Percentiles rank a stretch among this genome's conserved stretches.
These are phyloP conservation scores for Rubroboletus pulcherrimus DNA, from an alignment of 768 basidiomycete genomes.

Conservation along the genomic window DNA sequence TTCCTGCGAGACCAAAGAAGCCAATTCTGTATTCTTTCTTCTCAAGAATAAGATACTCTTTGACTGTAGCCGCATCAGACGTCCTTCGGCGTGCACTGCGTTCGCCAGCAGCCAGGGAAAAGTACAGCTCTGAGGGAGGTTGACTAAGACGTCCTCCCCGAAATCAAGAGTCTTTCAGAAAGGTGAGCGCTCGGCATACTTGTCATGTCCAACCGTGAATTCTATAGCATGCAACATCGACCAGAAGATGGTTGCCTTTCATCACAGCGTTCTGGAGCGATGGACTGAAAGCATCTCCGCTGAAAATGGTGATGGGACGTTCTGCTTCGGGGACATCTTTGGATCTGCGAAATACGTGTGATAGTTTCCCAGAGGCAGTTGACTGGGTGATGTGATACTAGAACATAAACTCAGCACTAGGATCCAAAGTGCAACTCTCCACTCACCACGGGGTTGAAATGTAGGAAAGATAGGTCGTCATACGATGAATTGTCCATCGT, in stretches of 20 bases:
- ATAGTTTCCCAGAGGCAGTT: slow-evolving; percentile 1
- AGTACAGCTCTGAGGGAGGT: slow-evolving; percentile 3
- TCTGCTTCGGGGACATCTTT: slow-evolving; percentile 2
- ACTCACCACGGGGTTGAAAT: slow-evolving; percentile 14
- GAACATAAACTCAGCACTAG: background rate
- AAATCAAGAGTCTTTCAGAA: slow-evolving; percentile 2
- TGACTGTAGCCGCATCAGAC: background rate
- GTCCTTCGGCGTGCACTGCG: slow-evolving; percentile 2
- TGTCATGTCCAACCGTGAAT: slow-evolving; percentile 1
- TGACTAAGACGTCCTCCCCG: slow-evolving; percentile 4
- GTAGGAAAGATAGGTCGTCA: slow-evolving; percentile 2
- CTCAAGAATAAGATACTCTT: slow-evolving; percentile 7
- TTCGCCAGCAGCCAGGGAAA: slow-evolving; percentile 14
- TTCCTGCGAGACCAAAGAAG: slow-evolving; percentile 11
- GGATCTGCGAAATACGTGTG: background rate
- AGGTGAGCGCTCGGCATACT: background rate
- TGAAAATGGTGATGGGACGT: slow-evolving; percentile 1
- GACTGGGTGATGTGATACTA: slow-evolving; percentile 10
- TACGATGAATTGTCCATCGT: background rate
- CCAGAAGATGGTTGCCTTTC: slow-evolving; percentile 12
- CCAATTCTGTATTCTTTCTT: slow-evolving; percentile 3
- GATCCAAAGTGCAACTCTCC: background rate
- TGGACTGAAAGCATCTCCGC: slow-evolving; percentile 9
- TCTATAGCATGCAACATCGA: slow-evolving; percentile 6
- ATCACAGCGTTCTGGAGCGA: slow-evolving; percentile 5